phyloP scores from a whole-genome alignment of 139 green algal species.

The Tetradesmus obliquus region DNA sequence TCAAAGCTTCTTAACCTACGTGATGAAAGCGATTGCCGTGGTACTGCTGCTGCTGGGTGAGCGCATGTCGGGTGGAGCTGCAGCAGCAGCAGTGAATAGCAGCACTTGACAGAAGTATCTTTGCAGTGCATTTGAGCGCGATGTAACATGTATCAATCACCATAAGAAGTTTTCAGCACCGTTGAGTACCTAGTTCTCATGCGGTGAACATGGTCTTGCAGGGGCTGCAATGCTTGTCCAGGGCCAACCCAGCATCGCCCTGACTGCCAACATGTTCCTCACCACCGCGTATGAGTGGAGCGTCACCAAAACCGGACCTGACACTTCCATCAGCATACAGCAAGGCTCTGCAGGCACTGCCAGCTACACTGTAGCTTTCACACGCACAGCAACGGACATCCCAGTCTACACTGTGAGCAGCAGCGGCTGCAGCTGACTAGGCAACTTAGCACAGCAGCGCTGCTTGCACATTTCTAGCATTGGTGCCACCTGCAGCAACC shows the following conservation, averaged over 20 bases:
- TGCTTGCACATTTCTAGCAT: no score
- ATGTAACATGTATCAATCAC: neutral
- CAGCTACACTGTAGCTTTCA: slow-evolving; percentile 1
- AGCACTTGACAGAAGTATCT: neutral
- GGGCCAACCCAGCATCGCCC: neutral
- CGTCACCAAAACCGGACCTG: neutral
- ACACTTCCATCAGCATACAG: slow-evolving; percentile 7
- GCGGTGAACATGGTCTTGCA: neutral
- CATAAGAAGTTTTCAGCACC: neutral
- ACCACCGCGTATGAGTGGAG: neutral
- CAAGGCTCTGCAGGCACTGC: neutral
- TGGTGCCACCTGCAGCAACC: no score
- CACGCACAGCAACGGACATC: neutral
- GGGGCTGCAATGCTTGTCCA: neutral
- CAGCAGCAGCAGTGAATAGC: neutral
- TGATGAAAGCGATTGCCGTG: neutral
- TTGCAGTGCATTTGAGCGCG: neutral
- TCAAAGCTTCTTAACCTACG: no score
- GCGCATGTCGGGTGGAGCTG: no score
- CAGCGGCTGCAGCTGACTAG: neutral
- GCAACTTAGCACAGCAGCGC: no score
- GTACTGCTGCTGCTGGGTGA: neutral
- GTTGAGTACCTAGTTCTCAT: no score
- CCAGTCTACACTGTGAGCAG: neutral
- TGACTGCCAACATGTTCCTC: neutral